Evolutionary conservation across 2,329 filamentous ascomycete genomes (phyloP).

Genomic region (Microdochium nivale): DNA sequence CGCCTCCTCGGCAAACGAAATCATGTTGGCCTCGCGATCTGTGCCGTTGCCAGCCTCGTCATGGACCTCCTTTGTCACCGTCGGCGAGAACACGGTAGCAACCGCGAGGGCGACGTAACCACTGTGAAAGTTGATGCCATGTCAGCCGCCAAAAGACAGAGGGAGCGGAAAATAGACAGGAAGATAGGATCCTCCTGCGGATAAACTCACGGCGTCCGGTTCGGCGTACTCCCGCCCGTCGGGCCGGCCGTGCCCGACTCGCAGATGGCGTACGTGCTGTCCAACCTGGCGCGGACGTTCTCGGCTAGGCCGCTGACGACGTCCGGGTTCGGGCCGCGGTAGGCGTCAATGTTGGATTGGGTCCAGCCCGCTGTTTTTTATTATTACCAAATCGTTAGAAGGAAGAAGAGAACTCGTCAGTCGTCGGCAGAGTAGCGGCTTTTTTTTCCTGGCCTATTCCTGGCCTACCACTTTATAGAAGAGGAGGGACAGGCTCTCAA

Average conservation of each 20-base stretch:
- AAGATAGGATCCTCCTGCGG: neutral
- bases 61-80: conserved; percentile 39
- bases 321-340: conserved; percentile 50
- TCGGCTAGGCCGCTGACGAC: conserved; percentile 48
- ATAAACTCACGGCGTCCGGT: conserved; percentile 40
- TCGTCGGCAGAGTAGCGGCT: too few species aligned
- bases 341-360: conserved; percentile 36
- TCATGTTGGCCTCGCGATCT: conserved; percentile 53
- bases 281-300: conserved; percentile 44
- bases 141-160: neutral
- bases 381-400: too few species aligned
- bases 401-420: too few species aligned
- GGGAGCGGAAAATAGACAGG: neutral
- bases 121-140: conserved; percentile 15
- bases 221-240: conserved; percentile 45
- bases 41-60: conserved; percentile 39
- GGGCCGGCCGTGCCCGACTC: conserved; percentile 59
- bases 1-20: conserved; percentile 49
- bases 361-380: conserved; percentile 45
- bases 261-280: conserved; percentile 46
- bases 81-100: conserved; percentile 23
- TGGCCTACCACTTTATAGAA: too few species aligned
- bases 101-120: conserved; percentile 59
- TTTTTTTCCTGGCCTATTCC: too few species aligned
- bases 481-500: too few species aligned